Conservation (phyloP, 176 grass and related monocot species). For the Phyllostachys edulis region DNA sequence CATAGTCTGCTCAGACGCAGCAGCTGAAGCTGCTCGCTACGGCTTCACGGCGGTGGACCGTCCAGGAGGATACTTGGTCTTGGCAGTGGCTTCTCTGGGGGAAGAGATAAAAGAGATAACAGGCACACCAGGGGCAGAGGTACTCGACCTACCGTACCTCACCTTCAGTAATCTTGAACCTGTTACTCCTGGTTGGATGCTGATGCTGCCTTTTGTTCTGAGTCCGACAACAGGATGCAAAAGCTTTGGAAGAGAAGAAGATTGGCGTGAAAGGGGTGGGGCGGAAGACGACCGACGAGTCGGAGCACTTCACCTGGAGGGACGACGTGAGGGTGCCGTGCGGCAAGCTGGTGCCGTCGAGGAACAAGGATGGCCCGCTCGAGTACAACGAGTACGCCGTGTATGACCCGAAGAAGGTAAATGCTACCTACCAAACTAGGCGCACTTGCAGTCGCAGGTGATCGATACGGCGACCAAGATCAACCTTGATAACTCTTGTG, state of each 20-base stretch:
- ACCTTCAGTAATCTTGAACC: not conserved
- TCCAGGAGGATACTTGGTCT: conserved; percentile 64
- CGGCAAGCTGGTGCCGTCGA: conserved; percentile 65
- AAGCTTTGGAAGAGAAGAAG: conserved; percentile 47
- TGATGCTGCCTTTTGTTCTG: not conserved
- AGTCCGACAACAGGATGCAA: conserved; percentile 33
- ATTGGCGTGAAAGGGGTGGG: conserved; percentile 57
- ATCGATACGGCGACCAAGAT: not conserved
- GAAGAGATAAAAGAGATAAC: conserved; percentile 56
- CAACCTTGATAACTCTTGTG: no score
- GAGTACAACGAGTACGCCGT: conserved; percentile 86
- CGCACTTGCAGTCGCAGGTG: not conserved
- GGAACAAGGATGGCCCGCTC: conserved; percentile 52
- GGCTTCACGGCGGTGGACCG: conserved; percentile 72
- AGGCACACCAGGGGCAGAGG: conserved; percentile 42
- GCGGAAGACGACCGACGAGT: conserved; percentile 63
- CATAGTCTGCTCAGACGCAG: conserved; percentile 71
- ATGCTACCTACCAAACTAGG: not conserved
- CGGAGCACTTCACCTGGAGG: conserved; percentile 72
- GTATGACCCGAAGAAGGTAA: conserved; percentile 78
- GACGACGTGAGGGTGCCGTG: conserved; percentile 74
- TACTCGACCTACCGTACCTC: not conserved
- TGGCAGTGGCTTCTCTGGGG: conserved; percentile 64
- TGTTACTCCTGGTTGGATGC: not conserved
- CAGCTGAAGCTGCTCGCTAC: conserved; percentile 69